Percentiles rank a stretch among this genome's conserved stretches.
phyloP scores from a whole-genome alignment of 805 yeast genomes.

The Aciculoconidium aculeatum region DNA sequence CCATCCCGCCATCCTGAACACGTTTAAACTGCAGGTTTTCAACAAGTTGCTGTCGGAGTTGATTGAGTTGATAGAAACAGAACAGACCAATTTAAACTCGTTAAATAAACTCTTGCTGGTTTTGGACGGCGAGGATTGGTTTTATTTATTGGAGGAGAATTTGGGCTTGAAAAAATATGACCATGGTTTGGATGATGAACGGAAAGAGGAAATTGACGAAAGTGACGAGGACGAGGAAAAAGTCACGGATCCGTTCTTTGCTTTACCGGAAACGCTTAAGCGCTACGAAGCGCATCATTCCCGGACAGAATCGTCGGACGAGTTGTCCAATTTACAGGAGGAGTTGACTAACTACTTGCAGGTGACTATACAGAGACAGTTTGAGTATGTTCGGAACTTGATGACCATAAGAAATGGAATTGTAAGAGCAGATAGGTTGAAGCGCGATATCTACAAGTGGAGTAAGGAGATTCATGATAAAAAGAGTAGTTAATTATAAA shows the following conservation, averaged over 20 bases:
- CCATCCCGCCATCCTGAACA: constrained; percentile 62
- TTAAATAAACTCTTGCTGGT: constrained; percentile 68
- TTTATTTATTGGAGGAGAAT: constrained; percentile 54
- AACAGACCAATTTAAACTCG: constrained; percentile 70
- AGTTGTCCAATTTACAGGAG: constrained; percentile 55
- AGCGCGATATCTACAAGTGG: constrained; percentile 72
- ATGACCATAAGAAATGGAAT: constrained; percentile 69
- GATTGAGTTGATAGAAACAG: constrained; percentile 72
- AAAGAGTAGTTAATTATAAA: constrained; percentile 9
- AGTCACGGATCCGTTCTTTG: constrained; percentile 39
- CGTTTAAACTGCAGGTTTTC: constrained; percentile 52
- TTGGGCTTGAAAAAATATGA: constrained; percentile 66
- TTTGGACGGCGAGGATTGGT: constrained; percentile 83
- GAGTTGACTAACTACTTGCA: constrained; percentile 38
- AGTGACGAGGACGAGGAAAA: constrained; percentile 48
- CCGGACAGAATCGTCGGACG: constrained; percentile 18
- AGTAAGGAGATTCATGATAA: constrained; percentile 71
- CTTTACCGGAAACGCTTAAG: constrained; percentile 47
- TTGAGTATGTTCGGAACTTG: constrained; percentile 80
- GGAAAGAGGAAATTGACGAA: constrained; percentile 21
- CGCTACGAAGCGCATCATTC: constrained; percentile 24
- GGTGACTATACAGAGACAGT: constrained; percentile 45
- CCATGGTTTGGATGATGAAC: constrained; percentile 43
- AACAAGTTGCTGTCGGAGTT: constrained; percentile 61
- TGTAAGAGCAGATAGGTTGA: constrained; percentile 70